Evolutionary conservation across 2,329 filamentous ascomycete genomes (phyloP), one percentile per base, ranked within the genome.

Genomic region (Helicocarpus griseus): DNA sequence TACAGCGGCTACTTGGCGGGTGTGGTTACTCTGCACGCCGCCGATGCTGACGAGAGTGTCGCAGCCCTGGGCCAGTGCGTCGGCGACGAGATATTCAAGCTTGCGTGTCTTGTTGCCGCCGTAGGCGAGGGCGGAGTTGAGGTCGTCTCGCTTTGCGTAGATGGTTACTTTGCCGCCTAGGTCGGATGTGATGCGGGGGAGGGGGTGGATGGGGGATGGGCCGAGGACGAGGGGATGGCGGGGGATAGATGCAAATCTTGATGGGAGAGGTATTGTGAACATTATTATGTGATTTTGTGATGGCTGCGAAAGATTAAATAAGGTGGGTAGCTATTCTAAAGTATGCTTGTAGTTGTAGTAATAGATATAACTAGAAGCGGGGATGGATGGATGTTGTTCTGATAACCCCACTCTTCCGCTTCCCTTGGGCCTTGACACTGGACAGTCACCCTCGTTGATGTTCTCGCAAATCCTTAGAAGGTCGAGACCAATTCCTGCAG

Each of bases 71-170:
- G 74, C 67, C 6, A 81, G 63, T 2, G 81, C 81, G n/a, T 85
- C 82, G 0, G 83, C 74, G 4, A 81, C 73, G 17, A 86, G 76
- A 62, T 86, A 86, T 73, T 87, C 83, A 2, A 86, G 73, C 65
- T 86, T 86, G 53, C 83, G 75, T 28, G 78, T 80, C 68, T 86
- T 86, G 71, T 86, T 86, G 49, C 82, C 83, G 35, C 83, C 83
- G 60, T 76, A 85, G 2, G 82, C 82, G 17, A 85, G 74, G 0
- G 78, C 79, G 1, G 81, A 84, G 68, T 84, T 85, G 61, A 81
- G 80, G 68, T 87, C 85, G 57, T 87, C 84, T 48, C 84, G 77
- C 68, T 87, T 87, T 49, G 84, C 83, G 62, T 81, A 87, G 56
- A 87, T 77, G 19, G 75, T 72, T 38, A 85, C 79, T 58, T 76